Base-by-base conservation (phyloP, 305 asterid species). In the Rubia peregrina region DNA sequence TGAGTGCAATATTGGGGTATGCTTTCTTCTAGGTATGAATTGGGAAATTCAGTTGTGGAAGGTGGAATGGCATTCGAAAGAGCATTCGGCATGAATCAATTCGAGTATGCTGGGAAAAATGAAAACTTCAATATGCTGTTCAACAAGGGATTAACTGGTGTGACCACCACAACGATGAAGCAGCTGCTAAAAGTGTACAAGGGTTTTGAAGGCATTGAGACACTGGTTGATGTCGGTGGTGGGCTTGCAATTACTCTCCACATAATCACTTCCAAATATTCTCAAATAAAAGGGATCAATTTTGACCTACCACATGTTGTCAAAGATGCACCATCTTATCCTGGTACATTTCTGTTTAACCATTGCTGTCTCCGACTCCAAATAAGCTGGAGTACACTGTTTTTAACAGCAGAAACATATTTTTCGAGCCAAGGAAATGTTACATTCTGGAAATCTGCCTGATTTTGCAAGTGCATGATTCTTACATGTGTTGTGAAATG, bases 221-320 rank as follows among this genome's bases (percentile, higher is more conserved):
- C 71, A 30, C 13, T 68, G 5, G 71, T 67, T 67, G 71, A 67
- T 13, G 71, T 67, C 19, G 71, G 71, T 14, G 71, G 71, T 46
- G 60, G 71, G 8, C 46, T 51, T 30, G 71, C 48, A 51, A 16
- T 68, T 2, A 68, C 62, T 40, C 57, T 49, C 17, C 62, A 68
- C 48, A 51, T 3, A 8, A 68, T 68, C 12, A 22, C 9, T 17
- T 49, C 71, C 10, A 49, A 68, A 68, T 68, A 49, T 40, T 62
- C 71, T 68, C 9, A n/a, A 8, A 68, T 68, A 7, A 49, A 19
- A 11, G 61, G 62, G 40, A 49, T 68, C 71, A 68, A 68, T 51
- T 68, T 68, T 12, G 61, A 68, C 46, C 62, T 68, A 3, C 71
- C 71, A 7, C 71, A 68, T 51, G 71, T 67, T 40, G 41, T 68